Evolutionary conservation across 306 rosid species (phyloP).

Genomic region (Cucurbita ficifolia): DNA sequence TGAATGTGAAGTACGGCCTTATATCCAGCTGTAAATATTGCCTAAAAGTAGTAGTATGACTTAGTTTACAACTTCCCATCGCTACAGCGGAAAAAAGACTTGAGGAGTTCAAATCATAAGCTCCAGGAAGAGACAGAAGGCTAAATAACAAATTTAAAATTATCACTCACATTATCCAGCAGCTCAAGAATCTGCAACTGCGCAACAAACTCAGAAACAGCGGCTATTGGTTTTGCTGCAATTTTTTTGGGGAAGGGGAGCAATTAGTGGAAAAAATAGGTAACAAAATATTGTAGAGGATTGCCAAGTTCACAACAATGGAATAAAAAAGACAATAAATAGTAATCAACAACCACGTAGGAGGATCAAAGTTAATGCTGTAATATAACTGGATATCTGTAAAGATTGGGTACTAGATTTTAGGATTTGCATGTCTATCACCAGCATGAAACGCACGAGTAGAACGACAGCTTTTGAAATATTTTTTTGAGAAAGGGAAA

Average conservation of each 20-base stretch:
- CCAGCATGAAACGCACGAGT: neutral
- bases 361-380: neutral
- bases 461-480: neutral
- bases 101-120: neutral
- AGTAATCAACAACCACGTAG: neutral
- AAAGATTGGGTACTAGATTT: neutral
- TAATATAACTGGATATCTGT: neutral
- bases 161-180: constrained; percentile 58
- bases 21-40: constrained; percentile 99
- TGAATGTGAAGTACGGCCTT: constrained; percentile 93
- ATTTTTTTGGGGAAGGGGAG: neutral
- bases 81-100: neutral
- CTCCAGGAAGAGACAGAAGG: no score
- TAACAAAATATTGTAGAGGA: neutral
- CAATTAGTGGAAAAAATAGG: neutral
- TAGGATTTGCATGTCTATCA: neutral
- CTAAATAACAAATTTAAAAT: neutral
- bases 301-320: neutral
- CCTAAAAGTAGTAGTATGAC: constrained; percentile 27
- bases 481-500: neutral
- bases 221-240: constrained; percentile 61
- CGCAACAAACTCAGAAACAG: constrained; percentile 67
- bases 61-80: neutral
- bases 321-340: neutral
- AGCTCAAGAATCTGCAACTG: constrained; percentile 85